Conservation (phyloP, 179 eudicot species). For the Camellia oleifera region DNA sequence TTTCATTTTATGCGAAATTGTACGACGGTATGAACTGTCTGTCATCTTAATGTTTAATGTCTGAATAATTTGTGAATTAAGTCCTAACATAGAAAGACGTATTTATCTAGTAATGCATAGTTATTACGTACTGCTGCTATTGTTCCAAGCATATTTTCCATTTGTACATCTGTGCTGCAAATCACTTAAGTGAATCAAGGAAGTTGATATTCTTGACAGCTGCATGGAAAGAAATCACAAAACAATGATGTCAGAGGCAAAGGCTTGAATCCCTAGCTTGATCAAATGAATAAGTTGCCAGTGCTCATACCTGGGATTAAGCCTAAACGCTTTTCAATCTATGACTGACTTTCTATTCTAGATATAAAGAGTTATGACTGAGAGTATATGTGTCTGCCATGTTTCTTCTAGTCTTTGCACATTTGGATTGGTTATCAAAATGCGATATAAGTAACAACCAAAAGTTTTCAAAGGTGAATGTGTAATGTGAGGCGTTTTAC, state of each 20-base stretch:
- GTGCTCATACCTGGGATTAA: neutral
- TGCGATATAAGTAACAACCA: neutral
- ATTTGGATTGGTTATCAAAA: neutral
- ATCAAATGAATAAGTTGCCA: neutral
- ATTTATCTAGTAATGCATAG: neutral
- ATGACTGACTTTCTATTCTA: neutral
- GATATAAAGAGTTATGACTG: neutral
- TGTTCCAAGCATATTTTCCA: neutral
- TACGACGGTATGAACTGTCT: neutral
- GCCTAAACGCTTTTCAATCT: neutral
- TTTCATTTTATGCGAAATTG: neutral
- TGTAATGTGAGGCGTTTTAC: too few relatives aligned
- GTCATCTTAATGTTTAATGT: neutral
- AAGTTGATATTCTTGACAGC: neutral
- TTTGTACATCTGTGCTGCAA: neutral
- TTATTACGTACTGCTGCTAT: neutral
- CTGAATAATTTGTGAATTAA: neutral
- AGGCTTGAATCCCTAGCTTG: conserved; percentile 3
- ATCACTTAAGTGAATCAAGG: neutral
- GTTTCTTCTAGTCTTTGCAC: neutral
- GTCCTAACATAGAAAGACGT: neutral
- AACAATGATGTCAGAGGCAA: neutral
- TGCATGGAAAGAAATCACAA: neutral
- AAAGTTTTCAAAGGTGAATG: too few relatives aligned
- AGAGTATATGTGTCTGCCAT: neutral